Evolutionary conservation across 371 early-diverging fungal genomes (phyloP), one percentile per base, ranked within the genome.

Genomic region (Syncephalastrum sp.): DNA sequence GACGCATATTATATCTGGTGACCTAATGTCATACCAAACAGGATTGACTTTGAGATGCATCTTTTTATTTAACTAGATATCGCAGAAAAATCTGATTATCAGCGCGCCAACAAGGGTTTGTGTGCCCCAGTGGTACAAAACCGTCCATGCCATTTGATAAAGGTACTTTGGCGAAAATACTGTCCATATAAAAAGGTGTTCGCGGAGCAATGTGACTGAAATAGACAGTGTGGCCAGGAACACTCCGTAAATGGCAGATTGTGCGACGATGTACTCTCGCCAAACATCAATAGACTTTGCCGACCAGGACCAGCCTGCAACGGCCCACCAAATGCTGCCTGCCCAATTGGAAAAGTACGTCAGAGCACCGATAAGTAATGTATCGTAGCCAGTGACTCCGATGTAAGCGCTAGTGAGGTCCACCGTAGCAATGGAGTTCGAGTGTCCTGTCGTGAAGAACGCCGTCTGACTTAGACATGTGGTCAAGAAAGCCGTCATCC

Each of bases 151-250:
- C 15, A 87, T 69, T 64, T 90, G 89, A 68, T 89, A 92, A 48
- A 92, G 72, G 49, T 87, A 87, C 56, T 89, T 88, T 19, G 92
- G 92, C 45, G 92, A 90, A 62, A 91, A 92, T 12, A 92, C 92
- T 0, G 91, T 88, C 92, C 92, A 92, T 44, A 92, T 86, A 65
- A 92, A 92, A 47, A 91, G 67, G 58, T 92, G 92, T 38, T 86
- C 79, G 17, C 90, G 77, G 44, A 88, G 70, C 5, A 85, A 45
- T 2, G 85, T 84, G 4, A 87, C 88, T 1, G 86, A 81, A 1
- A 89, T 64, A 13, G 88, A 87, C 0, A 90, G 73, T 4, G 65
- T 60, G 27, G 80, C 60, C 16, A 89, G 65, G 24, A 73, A 65
- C 12, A 79, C 47, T 21, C 79, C 76, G 62, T 83, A 86, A 55